A percentile compares a stretch with the other conserved stretches of the same genome.
Conservation (phyloP, 2,329 filamentous ascomycete genomes). For the Sarocladiaceae sp. region DNA sequence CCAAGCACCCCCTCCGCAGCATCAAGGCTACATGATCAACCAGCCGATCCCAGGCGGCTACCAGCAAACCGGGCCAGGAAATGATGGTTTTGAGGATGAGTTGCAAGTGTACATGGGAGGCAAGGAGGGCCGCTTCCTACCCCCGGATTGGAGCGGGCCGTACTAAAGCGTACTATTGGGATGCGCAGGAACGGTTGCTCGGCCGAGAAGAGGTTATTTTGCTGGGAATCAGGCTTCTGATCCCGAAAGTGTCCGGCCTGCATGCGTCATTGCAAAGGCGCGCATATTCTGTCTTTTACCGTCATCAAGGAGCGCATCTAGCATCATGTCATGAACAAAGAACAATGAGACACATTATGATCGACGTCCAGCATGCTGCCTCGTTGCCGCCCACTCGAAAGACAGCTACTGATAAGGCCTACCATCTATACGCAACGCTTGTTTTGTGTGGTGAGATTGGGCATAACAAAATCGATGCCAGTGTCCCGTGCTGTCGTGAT, state of each 20-base stretch:
- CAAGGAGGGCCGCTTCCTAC: constrained; percentile 13
- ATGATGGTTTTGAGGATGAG: constrained; percentile 43
- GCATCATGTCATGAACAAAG: neutral
- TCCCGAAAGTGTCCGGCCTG: no score
- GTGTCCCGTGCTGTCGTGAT: no score
- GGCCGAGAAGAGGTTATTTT: neutral
- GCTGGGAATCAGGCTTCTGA: no score
- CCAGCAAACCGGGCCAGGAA: constrained; percentile 24
- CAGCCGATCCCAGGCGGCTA: constrained; percentile 4
- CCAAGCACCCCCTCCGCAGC: neutral
- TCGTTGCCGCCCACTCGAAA: no score
- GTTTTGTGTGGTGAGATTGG: no score
- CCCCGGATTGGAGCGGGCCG: constrained; percentile 5
- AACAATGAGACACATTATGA: neutral
- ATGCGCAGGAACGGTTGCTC: neutral
- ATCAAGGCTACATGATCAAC: constrained; percentile 5
- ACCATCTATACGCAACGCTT: no score
- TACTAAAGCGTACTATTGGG: neutral
- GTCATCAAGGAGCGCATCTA: neutral
- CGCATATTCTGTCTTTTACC: neutral
- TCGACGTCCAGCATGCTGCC: neutral
- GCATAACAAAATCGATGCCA: no score
- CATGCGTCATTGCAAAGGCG: neutral
- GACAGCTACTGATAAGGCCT: no score
- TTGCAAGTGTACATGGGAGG: constrained; percentile 40